Evolutionary conservation across 306 rosid genomes (phyloP).

Genomic region (Mimosa bimucronata): DNA sequence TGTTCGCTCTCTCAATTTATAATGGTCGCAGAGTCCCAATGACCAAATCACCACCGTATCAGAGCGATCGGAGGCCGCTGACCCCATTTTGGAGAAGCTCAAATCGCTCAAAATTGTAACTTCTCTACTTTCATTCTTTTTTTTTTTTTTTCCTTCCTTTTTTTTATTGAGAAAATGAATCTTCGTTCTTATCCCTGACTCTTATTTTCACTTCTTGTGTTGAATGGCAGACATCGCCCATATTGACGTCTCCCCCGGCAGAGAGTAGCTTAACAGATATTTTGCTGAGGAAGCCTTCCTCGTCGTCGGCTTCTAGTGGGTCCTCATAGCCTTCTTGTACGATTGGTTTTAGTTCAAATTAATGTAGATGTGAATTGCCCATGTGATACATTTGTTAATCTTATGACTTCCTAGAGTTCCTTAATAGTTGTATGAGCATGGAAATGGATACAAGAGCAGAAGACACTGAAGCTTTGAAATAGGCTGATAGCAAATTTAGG

Average conservation of each 20-base stretch:
- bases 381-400: not conserved
- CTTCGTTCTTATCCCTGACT: not conserved
- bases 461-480: not conserved
- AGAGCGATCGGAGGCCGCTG: slow-evolving; percentile 63
- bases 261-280: slow-evolving; percentile 89
- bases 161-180: not conserved
- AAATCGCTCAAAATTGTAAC: slow-evolving; percentile 77
- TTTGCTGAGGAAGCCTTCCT: slow-evolving; percentile 79
- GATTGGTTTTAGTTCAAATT: not conserved
- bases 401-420: not conserved
- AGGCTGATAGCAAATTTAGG: no score
- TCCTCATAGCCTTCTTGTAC: not conserved
- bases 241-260: slow-evolving; percentile 69
- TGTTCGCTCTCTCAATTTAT: slow-evolving; percentile 31
- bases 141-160: not conserved
- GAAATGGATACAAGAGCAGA: not conserved
- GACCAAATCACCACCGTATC: slow-evolving; percentile 87
- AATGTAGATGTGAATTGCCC: not conserved
- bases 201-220: not conserved
- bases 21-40: slow-evolving; percentile 47
- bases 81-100: slow-evolving; percentile 73
- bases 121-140: not conserved
- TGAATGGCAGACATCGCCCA: slow-evolving; percentile 72
- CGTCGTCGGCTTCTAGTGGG: slow-evolving; percentile 69
- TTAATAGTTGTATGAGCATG: not conserved